phyloP scores from a whole-genome alignment of 805 yeast species.

The Candida manassasensis region DNA sequence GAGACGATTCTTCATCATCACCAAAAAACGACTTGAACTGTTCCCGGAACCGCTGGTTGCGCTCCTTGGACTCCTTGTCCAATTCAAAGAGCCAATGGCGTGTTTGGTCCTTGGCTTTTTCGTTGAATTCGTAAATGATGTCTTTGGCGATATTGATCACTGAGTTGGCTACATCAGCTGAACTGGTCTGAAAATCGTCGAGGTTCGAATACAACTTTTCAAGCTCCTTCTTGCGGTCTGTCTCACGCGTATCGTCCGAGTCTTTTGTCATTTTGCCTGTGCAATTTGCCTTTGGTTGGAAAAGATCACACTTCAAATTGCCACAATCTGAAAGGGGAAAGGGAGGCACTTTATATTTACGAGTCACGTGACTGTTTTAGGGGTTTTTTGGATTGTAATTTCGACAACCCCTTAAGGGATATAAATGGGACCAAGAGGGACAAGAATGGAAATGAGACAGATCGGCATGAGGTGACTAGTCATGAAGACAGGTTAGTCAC shows the following conservation, averaged over 20 bases:
- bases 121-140: constrained; percentile 19
- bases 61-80: constrained; percentile 7
- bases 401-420: too few relatives aligned
- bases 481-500: too few relatives aligned
- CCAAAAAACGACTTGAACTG: constrained; percentile 4
- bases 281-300: too few relatives aligned
- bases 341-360: too few relatives aligned
- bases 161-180: constrained; percentile 23
- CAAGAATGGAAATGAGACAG: too few relatives aligned
- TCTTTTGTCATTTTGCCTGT: too few relatives aligned
- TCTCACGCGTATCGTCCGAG: neutral
- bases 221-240: constrained; percentile 16
- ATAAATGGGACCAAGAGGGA: too few relatives aligned
- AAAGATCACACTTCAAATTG: too few relatives aligned
- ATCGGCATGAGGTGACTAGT: too few relatives aligned
- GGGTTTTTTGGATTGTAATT: too few relatives aligned
- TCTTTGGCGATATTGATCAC: constrained; percentile 21
- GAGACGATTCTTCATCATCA: constrained; percentile 4
- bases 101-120: constrained; percentile 16
- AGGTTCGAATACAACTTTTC: constrained; percentile 21
- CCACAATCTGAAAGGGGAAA: too few relatives aligned
- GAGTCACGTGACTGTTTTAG: too few relatives aligned
- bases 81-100: constrained; percentile 14
- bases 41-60: neutral
- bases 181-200: constrained; percentile 20